Percentiles rank a stretch among this genome's conserved stretches.
Evolutionary conservation across 306 rosid species (phyloP).

Genomic region (Ziziphus jujuba): DNA sequence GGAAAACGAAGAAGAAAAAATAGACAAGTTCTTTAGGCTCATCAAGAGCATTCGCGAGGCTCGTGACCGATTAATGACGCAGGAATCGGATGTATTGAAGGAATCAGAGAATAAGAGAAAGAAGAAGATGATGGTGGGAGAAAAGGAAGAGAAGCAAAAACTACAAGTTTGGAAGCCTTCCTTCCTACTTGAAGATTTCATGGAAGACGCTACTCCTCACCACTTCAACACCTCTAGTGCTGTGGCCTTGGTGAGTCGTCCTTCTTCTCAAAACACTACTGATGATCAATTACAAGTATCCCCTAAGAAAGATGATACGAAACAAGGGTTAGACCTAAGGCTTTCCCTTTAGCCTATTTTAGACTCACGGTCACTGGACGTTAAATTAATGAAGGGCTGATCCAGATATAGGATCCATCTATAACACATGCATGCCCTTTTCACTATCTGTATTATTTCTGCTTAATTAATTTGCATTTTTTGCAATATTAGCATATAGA

Average conservation of each 20-base stretch:
- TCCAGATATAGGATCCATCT: too few relatives aligned
- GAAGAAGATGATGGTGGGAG: background rate
- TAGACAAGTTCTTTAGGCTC: conserved; percentile 46
- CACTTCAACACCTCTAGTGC: background rate
- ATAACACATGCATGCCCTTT: too few relatives aligned
- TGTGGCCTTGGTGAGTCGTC: too few relatives aligned
- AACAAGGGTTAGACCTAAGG: conserved; percentile 38
- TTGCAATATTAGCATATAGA: too few relatives aligned
- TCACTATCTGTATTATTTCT: too few relatives aligned
- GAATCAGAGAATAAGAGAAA: conserved; percentile 1
- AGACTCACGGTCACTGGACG: too few relatives aligned
- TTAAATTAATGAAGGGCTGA: too few relatives aligned
- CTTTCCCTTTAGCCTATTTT: conserved; percentile 52
- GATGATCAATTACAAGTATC: background rate
- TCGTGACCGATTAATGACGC: conserved; percentile 37
- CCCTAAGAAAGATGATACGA: background rate
- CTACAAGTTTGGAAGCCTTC: conserved; percentile 48
- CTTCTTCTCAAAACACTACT: conserved; percentile 15
- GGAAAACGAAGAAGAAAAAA: conserved; percentile 42
- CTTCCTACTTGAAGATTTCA: conserved; percentile 52
- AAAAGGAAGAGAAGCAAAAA: conserved; percentile 17
- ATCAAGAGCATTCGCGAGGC: conserved; percentile 52
- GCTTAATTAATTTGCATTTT: too few relatives aligned
- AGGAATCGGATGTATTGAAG: background rate
- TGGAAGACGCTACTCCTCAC: conserved; percentile 22